Conservation (phyloP, 2,329 filamentous ascomycete species). For the Xylaria sp. region DNA sequence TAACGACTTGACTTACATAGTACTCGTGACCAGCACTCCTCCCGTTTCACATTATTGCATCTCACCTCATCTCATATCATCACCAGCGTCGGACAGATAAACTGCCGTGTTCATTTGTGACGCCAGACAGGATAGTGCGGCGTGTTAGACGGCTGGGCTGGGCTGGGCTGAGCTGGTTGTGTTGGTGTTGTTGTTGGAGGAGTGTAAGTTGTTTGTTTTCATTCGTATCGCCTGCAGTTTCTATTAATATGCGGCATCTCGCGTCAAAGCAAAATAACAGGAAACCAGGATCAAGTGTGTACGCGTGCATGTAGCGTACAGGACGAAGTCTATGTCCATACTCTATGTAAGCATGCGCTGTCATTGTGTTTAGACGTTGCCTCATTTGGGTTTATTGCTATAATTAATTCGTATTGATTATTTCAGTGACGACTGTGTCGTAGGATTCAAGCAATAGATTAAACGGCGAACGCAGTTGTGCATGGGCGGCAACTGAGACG, state of each 20-base stretch:
- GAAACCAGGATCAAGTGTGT: conserved; percentile 13
- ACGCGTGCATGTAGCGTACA: conserved; percentile 3
- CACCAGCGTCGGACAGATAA: conserved; percentile 19
- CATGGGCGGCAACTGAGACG: conserved; percentile 27
- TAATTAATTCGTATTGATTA: background rate
- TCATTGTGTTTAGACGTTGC: conserved; percentile 28
- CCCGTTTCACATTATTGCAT: background rate
- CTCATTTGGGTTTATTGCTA: conserved; percentile 6
- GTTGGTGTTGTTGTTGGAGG: background rate
- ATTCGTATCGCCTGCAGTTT: conserved; percentile 21
- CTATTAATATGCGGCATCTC: conserved; percentile 29
- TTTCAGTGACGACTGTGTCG: background rate
- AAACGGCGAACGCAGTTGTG: conserved; percentile 12
- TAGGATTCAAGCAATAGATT: conserved; percentile 4
- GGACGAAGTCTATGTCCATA: background rate
- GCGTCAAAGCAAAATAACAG: conserved; percentile 26
- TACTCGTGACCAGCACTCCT: background rate
- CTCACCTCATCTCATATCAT: background rate
- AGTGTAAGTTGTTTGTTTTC: conserved; percentile 18
- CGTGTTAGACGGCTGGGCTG: conserved; percentile 2
- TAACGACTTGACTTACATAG: conserved; percentile 41
- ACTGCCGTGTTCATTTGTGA: conserved; percentile 16
- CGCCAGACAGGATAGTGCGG: conserved; percentile 8
- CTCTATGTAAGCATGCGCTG: conserved; percentile 31
- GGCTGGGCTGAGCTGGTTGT: conserved; percentile 1